Percentiles rank a stretch among this genome's conserved stretches.
phyloP scores from a whole-genome alignment of 176 grass and related monocot genomes.

The Thalia dealbata region DNA sequence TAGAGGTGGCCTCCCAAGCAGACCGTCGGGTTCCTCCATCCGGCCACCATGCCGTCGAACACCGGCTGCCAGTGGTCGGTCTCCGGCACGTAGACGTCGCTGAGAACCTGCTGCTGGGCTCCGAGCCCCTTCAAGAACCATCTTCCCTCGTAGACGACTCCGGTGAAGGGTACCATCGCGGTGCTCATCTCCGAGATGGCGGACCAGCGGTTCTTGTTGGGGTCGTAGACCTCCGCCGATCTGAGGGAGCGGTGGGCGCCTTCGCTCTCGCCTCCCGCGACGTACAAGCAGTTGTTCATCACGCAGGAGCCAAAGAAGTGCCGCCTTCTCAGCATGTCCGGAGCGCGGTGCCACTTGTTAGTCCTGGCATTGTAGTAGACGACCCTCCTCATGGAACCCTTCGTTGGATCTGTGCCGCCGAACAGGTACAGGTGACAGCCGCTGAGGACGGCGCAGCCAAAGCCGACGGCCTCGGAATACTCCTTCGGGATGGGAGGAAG shows the following conservation, averaged over 20 bases:
- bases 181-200: slow-evolving; percentile 51
- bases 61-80: slow-evolving; percentile 33
- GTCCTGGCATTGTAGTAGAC: slow-evolving; percentile 75
- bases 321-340: slow-evolving; percentile 66
- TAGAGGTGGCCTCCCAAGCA: slow-evolving; percentile 48
- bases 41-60: slow-evolving; percentile 50
- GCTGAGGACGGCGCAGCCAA: slow-evolving; percentile 57
- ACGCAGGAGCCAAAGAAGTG: slow-evolving; percentile 45
- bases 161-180: slow-evolving; percentile 47
- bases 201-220: slow-evolving; percentile 66
- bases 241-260: slow-evolving; percentile 24
- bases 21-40: slow-evolving; percentile 61
- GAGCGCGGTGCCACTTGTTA: slow-evolving; percentile 71
- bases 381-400: slow-evolving; percentile 48
- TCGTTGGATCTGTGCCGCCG: slow-evolving; percentile 33
- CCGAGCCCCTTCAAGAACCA: slow-evolving; percentile 74
- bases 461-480: slow-evolving; percentile 50
- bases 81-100: slow-evolving; percentile 46
- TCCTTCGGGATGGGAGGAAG: slow-evolving; percentile 49
- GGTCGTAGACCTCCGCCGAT: slow-evolving; percentile 61
- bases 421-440: slow-evolving; percentile 67
- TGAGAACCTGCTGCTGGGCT: slow-evolving; percentile 40
- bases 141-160: slow-evolving; percentile 48
- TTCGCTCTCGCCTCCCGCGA: slow-evolving; percentile 53
- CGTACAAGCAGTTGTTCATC: slow-evolving; percentile 60